Evolutionary conservation across 305 asterid species (phyloP).

Genomic region (Solanum hybrid): DNA sequence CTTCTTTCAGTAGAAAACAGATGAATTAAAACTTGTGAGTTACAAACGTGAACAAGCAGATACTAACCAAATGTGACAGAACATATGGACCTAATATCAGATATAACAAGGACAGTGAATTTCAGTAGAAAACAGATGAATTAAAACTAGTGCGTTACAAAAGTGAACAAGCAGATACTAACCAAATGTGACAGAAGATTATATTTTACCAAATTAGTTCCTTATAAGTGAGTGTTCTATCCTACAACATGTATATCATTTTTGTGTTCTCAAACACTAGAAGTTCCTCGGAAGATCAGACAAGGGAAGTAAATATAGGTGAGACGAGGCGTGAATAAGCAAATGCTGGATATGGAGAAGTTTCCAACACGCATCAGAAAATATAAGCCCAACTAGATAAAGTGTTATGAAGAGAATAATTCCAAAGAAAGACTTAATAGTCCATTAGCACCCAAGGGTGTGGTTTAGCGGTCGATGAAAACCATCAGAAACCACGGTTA

Average conservation of each 20-base stretch:
- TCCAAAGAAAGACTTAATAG: not conserved
- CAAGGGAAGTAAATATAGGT: not conserved
- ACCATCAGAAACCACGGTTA: not conserved
- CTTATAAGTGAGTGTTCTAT: not conserved
- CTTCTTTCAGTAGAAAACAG: not conserved
- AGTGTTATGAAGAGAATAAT: not conserved
- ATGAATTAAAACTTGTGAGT: not conserved
- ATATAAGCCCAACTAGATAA: not conserved
- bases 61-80: not conserved
- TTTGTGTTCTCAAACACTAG: not conserved
- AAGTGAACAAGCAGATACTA: not conserved
- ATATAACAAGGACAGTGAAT: not conserved
- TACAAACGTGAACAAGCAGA: not conserved
- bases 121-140: not conserved
- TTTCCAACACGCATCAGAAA: not conserved
- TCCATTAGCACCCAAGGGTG: not conserved
- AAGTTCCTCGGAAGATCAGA: not conserved
- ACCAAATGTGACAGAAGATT: not conserved
- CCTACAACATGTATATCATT: not conserved
- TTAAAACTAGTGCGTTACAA: not conserved
- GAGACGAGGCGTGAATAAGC: not conserved
- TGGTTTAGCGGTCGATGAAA: not conserved
- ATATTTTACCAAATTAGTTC: not conserved
- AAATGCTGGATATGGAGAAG: not conserved
- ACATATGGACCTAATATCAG: not conserved